A percentile compares a stretch with the other conserved stretches of the same genome.
Conservation (phyloP, 441 rosid species). For the Sinapis alba region DNA sequence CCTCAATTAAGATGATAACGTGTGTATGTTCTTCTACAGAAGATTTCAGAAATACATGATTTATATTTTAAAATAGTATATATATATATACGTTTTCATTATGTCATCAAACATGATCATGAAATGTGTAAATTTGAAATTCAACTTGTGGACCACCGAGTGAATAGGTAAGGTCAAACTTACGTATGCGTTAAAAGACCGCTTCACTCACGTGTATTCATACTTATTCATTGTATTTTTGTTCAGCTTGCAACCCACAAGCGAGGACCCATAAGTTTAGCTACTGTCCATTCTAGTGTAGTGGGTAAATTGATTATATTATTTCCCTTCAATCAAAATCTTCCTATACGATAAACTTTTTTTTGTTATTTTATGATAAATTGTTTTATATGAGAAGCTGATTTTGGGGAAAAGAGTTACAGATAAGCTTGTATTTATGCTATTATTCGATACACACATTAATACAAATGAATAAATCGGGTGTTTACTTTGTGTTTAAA, state of each 20-base stretch:
- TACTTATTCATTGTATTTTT: slow-evolving; percentile 12
- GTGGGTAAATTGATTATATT: not conserved
- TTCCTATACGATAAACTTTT: not conserved
- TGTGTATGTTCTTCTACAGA: slow-evolving; percentile 1
- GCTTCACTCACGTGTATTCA: slow-evolving; percentile 29
- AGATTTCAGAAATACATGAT: not conserved
- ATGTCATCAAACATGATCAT: not conserved
- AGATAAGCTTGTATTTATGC: slow-evolving; percentile 19
- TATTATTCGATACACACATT: not conserved
- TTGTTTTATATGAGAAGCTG: not conserved
- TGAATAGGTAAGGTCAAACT: not conserved
- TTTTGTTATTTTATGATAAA: not conserved
- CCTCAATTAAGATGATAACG: slow-evolving; percentile 12
- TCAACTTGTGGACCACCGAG: slow-evolving; percentile 24
- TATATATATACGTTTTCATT: not conserved
- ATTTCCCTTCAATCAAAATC: not conserved
- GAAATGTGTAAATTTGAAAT: slow-evolving; percentile 20
- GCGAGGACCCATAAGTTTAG: slow-evolving; percentile 24
- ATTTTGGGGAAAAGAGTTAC: slow-evolving; percentile 1
- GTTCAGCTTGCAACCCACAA: not conserved
- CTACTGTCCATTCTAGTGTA: not conserved
- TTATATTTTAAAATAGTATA: not conserved
- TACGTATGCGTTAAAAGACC: slow-evolving; percentile 2
- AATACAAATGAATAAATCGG: not conserved
- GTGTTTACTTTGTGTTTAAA: not conserved